These are phyloP conservation scores for Melaleuca quinquenervia DNA, from an alignment of 345 rosid genomes.

Conservation along the genomic window DNA sequence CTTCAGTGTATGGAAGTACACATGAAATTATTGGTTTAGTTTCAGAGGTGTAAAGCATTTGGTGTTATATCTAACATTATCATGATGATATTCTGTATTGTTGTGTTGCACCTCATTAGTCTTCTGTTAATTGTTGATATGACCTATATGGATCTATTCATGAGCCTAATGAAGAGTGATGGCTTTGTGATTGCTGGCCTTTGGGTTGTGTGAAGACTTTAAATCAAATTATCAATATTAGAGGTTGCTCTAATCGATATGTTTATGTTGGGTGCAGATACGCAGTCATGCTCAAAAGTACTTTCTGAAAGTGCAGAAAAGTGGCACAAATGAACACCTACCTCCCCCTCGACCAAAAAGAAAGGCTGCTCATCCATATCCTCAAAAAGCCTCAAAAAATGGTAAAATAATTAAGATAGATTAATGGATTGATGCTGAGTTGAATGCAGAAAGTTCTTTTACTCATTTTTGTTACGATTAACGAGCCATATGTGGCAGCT, in stretches of 20 bases:
- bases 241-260: background rate
- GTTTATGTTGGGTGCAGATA: conserved; percentile 28
- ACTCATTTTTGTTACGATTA: background rate
- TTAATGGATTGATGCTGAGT: background rate
- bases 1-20: background rate
- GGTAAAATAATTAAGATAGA: conserved; percentile 20
- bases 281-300: conserved; percentile 94
- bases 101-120: background rate
- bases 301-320: conserved; percentile 82
- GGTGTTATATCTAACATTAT: background rate
- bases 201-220: background rate
- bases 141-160: background rate
- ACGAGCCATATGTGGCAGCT: conserved; percentile 12
- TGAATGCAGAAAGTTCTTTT: background rate
- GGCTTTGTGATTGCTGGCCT: background rate
- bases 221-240: background rate
- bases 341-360: conserved; percentile 93
- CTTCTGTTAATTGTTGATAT: background rate
- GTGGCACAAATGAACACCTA: conserved; percentile 72
- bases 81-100: background rate
- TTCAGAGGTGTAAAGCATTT: background rate
- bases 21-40: background rate
- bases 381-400: conserved; percentile 71
- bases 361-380: conserved; percentile 95
- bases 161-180: background rate